Conservation (phyloP, 179 eudicot genomes). For the Beta macrorhiza region DNA sequence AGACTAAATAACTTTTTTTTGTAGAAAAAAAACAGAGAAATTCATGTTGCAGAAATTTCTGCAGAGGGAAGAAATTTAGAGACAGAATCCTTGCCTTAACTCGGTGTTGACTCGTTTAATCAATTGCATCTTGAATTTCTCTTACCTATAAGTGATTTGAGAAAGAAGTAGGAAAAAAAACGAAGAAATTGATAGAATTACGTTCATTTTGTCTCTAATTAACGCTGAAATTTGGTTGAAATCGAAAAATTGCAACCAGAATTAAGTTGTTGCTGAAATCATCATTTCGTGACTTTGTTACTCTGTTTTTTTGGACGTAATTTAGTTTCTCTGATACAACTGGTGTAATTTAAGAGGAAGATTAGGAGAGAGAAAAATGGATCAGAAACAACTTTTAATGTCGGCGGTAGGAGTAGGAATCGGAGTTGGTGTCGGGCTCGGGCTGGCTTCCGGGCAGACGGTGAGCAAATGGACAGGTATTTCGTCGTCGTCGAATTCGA, state of each 20-base stretch:
- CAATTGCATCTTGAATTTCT: no score
- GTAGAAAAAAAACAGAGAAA: not conserved
- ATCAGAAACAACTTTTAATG: slow-evolving; percentile 68
- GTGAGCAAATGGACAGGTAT: slow-evolving; percentile 57
- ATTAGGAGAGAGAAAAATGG: slow-evolving; percentile 41
- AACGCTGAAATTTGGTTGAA: no score
- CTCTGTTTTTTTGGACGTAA: no score
- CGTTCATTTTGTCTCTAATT: no score
- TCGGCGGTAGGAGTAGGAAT: slow-evolving; percentile 86
- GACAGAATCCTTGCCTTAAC: no score
- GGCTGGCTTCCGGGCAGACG: slow-evolving; percentile 76
- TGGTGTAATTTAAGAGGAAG: not conserved
- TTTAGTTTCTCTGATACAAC: not conserved
- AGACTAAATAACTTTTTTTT: no score
- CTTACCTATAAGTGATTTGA: no score
- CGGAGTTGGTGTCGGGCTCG: slow-evolving; percentile 84
- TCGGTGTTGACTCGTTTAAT: no score
- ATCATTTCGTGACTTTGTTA: not conserved
- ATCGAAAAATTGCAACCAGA: no score
- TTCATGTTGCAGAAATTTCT: not conserved
- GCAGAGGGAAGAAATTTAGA: not conserved
- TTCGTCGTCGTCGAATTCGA: slow-evolving; percentile 26
- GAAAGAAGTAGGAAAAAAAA: no score
- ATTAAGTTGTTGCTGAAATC: no score
- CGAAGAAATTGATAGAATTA: no score